phyloP scores from a whole-genome alignment of 1,284 basidiomycete genomes.

The Xerocomus cyaneibrunnescens region DNA sequence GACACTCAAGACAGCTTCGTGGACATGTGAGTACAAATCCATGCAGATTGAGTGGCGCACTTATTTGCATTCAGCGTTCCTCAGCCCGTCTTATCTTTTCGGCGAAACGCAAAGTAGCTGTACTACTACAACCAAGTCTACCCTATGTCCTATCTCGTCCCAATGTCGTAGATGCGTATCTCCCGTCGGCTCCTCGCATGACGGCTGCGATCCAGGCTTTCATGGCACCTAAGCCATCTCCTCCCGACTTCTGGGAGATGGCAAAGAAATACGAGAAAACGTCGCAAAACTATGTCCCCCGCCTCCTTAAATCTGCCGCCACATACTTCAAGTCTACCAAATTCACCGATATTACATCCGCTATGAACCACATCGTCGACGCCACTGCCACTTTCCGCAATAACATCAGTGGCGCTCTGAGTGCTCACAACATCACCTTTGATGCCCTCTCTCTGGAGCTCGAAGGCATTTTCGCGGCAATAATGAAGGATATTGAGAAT shows the following conservation, averaged over 20 bases:
- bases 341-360: conserved; percentile 3
- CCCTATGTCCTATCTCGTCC: not conserved
- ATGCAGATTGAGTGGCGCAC: too few relatives aligned
- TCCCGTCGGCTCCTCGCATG: not conserved
- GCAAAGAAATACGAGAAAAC: not conserved
- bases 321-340: conserved; percentile 1
- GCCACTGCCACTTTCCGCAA: conserved; percentile 13
- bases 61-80: too few relatives aligned
- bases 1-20: too few relatives aligned
- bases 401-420: conserved; percentile 8
- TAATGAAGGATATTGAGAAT: not conserved
- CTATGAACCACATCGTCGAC: conserved; percentile 9
- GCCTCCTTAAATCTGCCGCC: conserved; percentile 1
- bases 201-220: not conserved
- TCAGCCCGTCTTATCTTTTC: too few relatives aligned
- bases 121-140: too few relatives aligned
- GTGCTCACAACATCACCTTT: conserved; percentile 2
- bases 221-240: not conserved
- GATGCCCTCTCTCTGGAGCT: conserved; percentile 7
- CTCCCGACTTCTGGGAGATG: conserved; percentile 10
- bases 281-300: conserved; percentile 5
- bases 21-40: too few relatives aligned
- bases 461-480: not conserved
- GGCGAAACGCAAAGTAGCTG: conserved; percentile 4
- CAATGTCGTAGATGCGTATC: conserved; percentile 1